A percentile compares a stretch with the other conserved stretches of the same genome.
Conservation (phyloP, 306 rosid genomes). For the Boehmeria nivea region DNA sequence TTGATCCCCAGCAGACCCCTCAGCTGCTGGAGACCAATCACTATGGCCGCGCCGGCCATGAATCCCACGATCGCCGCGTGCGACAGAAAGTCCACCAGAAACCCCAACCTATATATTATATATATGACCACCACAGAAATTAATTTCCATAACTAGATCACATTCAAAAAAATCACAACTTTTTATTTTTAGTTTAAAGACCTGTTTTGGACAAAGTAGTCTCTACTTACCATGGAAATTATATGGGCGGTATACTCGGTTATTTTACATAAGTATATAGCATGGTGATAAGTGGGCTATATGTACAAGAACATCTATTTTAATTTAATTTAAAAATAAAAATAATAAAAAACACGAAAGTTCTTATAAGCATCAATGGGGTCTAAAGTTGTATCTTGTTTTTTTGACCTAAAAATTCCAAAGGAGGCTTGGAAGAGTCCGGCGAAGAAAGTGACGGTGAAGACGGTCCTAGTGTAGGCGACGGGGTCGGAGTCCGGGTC, state of each 20-base stretch:
- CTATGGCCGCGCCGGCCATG: conserved; percentile 95
- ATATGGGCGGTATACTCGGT: too few species aligned
- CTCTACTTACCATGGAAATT: too few species aligned
- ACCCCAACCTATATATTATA: conserved; percentile 54
- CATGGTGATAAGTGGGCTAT: too few species aligned
- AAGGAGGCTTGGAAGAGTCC: conserved; percentile 80
- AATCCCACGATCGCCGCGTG: conserved; percentile 96
- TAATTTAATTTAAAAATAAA: neutral
- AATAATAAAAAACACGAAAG: neutral
- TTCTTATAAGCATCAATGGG: too few species aligned
- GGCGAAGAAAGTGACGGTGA: conserved; percentile 79
- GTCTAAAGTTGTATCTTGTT: too few species aligned
- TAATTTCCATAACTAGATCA: too few species aligned
- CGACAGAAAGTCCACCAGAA: conserved; percentile 86
- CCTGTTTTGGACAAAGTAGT: too few species aligned
- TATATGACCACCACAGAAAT: too few species aligned
- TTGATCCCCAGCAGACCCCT: conserved; percentile 71
- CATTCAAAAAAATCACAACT: too few species aligned
- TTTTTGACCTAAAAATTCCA: conserved; percentile 56
- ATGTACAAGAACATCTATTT: too few species aligned
- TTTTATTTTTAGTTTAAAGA: too few species aligned
- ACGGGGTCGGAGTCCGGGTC: conserved; percentile 63
- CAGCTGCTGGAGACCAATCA: conserved; percentile 89
- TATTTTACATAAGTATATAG: too few species aligned
- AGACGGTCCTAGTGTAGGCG: conserved; percentile 54